Evolutionary conservation across 2,329 filamentous ascomycete genomes (phyloP).

Genomic region (Calonectria pauciramosa): DNA sequence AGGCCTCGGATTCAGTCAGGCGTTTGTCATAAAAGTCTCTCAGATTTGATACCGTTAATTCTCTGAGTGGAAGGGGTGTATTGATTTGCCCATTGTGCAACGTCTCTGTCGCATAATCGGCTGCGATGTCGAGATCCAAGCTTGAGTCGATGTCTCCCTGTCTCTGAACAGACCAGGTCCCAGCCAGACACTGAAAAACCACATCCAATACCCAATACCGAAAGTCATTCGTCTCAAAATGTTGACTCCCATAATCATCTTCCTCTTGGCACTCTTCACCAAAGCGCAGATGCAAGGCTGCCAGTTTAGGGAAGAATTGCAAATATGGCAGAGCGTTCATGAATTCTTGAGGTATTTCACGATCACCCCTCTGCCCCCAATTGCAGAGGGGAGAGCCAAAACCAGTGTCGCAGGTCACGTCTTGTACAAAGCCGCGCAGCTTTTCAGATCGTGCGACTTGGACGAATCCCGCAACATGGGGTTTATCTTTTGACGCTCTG

Average conservation of each 20-base stretch:
- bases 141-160: not conserved
- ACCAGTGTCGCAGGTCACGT: not conserved
- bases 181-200: conserved; percentile 26
- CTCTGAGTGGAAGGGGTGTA: not conserved
- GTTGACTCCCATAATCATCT: not conserved
- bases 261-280: not conserved
- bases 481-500: not conserved
- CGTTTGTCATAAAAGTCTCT: conserved; percentile 18
- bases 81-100: not conserved
- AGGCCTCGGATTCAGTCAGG: not conserved
- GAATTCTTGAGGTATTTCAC: conserved; percentile 1
- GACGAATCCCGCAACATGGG: not conserved
- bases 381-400: not conserved
- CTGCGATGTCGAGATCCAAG: not conserved
- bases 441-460: not conserved
- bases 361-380: no score
- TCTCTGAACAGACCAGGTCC: not conserved
- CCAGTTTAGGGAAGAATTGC: conserved; percentile 9
- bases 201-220: conserved; percentile 21
- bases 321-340: conserved; percentile 15
- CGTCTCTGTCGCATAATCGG: not conserved
- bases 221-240: conserved; percentile 7
- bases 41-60: conserved; percentile 17
- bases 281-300: conserved; percentile 21
- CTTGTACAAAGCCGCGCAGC: not conserved